Base-by-base conservation (phyloP, 768 basidiomycete genomes). In the Tricholoma hemisulphureum region DNA sequence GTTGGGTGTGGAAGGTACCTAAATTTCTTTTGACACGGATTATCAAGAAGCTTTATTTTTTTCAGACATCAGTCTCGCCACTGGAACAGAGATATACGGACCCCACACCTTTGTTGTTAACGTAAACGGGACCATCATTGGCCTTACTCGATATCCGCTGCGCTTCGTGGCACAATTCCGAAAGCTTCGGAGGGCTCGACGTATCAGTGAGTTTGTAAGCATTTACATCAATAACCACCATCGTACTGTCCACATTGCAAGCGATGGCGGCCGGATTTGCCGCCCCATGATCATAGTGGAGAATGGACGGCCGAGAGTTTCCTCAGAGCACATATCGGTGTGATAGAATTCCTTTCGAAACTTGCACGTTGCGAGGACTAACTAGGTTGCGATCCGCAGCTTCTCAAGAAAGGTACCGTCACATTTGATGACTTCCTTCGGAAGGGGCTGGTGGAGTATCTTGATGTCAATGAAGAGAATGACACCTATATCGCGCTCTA, bases 401-500 rank as follows among this genome's bases (percentile, higher is more conserved):
- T 88, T 70, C 81, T 98, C 55, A 95, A 95, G 70, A 83, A 84
- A 63, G 88, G 86, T 31, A 73, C 75, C 50, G 81, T 91, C 41
- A 85, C 85, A 4, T 99, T 99, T 68, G 96, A 99, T 70, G 94
- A 95, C 70, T 98, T 99, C 75, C 79, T 99, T 20, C 82, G 83
- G 46, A 86, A 87, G 61, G 97, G 97, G 28, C 82, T 99, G 13
- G 93, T 98, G 58, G 97, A 99, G 71, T 99, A 99, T 69, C 86
- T 98, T 37, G 97, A 98, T 69, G 95, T 98, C 54, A 99, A 99
- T 70, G 97, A 99, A 74, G 97, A 99, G 74, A 98, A 98, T 70
- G 97, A 98, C 73, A 88, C 95, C 18, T 89, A 89, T 71, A 96
- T 99, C 63, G 95, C 97, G 2, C 80, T 98, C 45, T 95, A 97